Evolutionary conservation across 2,329 filamentous ascomycete species (phyloP).

Genomic region (Phialophora verrucosa): DNA sequence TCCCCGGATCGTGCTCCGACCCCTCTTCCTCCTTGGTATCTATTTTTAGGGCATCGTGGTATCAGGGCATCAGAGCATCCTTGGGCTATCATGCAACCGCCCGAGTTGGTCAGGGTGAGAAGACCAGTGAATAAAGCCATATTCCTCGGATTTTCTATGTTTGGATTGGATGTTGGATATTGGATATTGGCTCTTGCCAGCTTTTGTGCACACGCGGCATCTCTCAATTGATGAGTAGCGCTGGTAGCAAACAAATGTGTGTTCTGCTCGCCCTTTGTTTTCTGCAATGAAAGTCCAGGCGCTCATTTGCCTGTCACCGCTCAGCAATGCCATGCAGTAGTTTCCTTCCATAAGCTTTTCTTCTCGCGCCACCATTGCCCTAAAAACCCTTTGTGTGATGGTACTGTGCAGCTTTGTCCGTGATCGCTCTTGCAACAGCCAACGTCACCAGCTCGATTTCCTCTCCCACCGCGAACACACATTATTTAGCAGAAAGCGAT

Average conservation of each 20-base stretch:
- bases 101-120: not conserved
- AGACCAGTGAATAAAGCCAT: not conserved
- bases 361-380: not conserved
- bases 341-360: not conserved
- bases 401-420: not conserved
- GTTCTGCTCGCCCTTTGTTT: not conserved
- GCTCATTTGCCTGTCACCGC: not conserved
- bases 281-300: not conserved
- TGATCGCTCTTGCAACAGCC: not conserved
- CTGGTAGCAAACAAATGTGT: not conserved
- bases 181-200: constrained; percentile 6
- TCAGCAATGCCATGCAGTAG: not conserved
- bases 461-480: not conserved
- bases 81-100: not conserved
- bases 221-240: not conserved
- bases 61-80: not conserved
- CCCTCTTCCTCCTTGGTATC: not conserved
- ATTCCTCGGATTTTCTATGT: not conserved
- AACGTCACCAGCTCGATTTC: not conserved
- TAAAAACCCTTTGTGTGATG: not conserved
- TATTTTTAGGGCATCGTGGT: not conserved
- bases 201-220: not conserved
- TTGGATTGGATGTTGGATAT: not conserved
- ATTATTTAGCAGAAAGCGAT: constrained; percentile 25
- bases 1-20: not conserved